Evolutionary conservation across 2,329 filamentous ascomycete species (phyloP).

Genomic region (Aspergillus proliferans): DNA sequence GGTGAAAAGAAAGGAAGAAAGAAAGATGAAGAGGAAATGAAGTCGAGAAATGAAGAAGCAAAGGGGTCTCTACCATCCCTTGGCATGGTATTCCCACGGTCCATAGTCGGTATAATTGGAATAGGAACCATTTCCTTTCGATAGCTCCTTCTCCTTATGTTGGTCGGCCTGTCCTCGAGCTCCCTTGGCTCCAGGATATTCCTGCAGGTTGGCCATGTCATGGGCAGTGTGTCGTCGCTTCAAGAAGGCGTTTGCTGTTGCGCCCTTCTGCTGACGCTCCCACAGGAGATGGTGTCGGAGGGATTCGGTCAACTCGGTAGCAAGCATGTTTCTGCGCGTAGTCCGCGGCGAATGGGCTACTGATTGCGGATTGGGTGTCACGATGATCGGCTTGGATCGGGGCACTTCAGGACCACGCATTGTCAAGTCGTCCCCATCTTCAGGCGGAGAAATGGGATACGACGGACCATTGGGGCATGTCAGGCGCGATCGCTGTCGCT

Average conservation of each 20-base stretch:
- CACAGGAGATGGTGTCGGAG: constrained; percentile 85
- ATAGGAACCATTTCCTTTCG: constrained; percentile 64
- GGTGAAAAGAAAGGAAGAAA: constrained; percentile 1
- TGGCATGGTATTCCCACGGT: constrained; percentile 75
- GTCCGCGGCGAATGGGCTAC: constrained; percentile 83
- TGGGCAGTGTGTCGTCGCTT: constrained; percentile 87
- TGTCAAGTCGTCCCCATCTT: constrained; percentile 57
- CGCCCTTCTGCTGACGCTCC: constrained; percentile 92
- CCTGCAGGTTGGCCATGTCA: constrained; percentile 80
- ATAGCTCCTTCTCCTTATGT: constrained; percentile 51
- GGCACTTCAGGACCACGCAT: constrained; percentile 57
- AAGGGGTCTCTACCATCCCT: constrained; percentile 62
- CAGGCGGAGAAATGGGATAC: constrained; percentile 52
- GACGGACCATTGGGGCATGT: constrained; percentile 64
- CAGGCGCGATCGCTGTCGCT: constrained; percentile 48
- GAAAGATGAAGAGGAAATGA: too few relatives aligned
- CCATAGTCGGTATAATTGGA: constrained; percentile 83
- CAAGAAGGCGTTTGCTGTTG: constrained; percentile 78
- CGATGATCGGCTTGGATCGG: constrained; percentile 74
- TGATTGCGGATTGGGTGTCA: constrained; percentile 62
- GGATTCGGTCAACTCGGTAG: constrained; percentile 88
- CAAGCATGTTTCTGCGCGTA: constrained; percentile 89
- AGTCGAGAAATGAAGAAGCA: constrained; percentile 1
- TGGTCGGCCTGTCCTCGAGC: constrained; percentile 15
- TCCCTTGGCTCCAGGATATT: constrained; percentile 63